Conservation (phyloP, 2,329 filamentous ascomycete species). For the Colletotrichum plurivorum region DNA sequence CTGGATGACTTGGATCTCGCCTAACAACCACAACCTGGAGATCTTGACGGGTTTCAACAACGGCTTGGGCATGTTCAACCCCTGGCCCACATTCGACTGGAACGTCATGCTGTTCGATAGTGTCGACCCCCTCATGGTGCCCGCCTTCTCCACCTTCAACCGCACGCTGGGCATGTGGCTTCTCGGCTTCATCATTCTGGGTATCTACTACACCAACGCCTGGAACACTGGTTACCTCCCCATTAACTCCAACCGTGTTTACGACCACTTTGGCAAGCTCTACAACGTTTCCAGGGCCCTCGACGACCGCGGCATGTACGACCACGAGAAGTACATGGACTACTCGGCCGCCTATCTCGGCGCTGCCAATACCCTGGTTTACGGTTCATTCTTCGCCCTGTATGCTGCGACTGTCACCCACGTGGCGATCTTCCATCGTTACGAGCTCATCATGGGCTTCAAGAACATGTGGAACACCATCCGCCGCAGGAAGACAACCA, state of each 20-base stretch:
- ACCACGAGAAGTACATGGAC: constrained; percentile 53
- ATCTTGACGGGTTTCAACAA: constrained; percentile 53
- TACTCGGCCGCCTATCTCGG: constrained; percentile 44
- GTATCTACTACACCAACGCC: constrained; percentile 50
- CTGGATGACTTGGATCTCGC: constrained; percentile 69
- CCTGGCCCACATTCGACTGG: constrained; percentile 60
- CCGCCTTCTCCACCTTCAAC: constrained; percentile 55
- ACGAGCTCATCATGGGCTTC: constrained; percentile 47
- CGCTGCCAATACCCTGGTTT: constrained; percentile 48
- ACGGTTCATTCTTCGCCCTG: constrained; percentile 48
- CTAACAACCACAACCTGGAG: constrained; percentile 54
- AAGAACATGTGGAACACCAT: constrained; percentile 46
- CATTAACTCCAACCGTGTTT: constrained; percentile 57
- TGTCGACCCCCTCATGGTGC: constrained; percentile 47
- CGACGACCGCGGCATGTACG: constrained; percentile 52
- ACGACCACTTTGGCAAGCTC: constrained; percentile 53
- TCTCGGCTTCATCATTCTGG: constrained; percentile 48
- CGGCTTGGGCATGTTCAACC: constrained; percentile 61
- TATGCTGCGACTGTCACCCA: constrained; percentile 49
- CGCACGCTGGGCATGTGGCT: constrained; percentile 49
- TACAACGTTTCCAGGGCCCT: constrained; percentile 57
- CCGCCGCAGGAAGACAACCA: constrained; percentile 47
- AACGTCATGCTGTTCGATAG: constrained; percentile 53
- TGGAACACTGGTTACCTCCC: constrained; percentile 56
- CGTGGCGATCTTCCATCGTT: constrained; percentile 49